Percentiles rank a stretch among this genome's conserved stretches.
These are phyloP conservation scores for Botrytis fragariae DNA, from an alignment of 2,329 filamentous ascomycete genomes.

Conservation along the genomic window DNA sequence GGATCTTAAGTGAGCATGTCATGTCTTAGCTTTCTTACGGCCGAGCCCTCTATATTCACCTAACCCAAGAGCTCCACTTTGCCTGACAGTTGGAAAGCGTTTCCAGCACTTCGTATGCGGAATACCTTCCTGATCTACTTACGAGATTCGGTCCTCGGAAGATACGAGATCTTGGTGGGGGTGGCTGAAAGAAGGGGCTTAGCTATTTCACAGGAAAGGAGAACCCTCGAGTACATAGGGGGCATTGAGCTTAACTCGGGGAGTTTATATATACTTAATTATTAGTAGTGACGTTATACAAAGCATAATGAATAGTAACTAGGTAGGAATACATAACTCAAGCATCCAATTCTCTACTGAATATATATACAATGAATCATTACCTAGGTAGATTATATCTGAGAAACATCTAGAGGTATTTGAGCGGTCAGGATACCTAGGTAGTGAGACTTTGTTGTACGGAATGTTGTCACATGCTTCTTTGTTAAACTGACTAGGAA, in stretches of 20 bases:
- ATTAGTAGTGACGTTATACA: background rate
- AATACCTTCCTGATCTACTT: background rate
- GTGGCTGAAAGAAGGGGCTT: constrained; percentile 2
- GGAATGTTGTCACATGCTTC: background rate
- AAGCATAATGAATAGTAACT: background rate
- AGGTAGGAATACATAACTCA: background rate
- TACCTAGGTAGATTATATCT: background rate
- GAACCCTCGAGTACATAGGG: background rate
- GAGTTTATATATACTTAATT: background rate
- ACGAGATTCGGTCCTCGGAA: background rate
- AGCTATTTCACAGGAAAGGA: background rate
- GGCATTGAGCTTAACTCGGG: background rate
- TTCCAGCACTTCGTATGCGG: background rate
- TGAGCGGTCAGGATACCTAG: background rate
- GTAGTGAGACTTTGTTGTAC: background rate
- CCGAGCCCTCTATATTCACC: background rate
- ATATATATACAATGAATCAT: background rate
- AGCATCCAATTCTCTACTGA: background rate
- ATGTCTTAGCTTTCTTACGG: background rate
- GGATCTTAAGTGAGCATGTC: background rate
- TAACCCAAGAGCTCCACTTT: constrained; percentile 4
- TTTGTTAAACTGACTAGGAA: background rate
- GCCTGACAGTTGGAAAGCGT: background rate
- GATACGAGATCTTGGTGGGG: background rate
- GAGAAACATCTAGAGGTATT: background rate